Conservation (phyloP, 2,329 filamentous ascomycete genomes). For the Cladosporium cucumerinum region DNA sequence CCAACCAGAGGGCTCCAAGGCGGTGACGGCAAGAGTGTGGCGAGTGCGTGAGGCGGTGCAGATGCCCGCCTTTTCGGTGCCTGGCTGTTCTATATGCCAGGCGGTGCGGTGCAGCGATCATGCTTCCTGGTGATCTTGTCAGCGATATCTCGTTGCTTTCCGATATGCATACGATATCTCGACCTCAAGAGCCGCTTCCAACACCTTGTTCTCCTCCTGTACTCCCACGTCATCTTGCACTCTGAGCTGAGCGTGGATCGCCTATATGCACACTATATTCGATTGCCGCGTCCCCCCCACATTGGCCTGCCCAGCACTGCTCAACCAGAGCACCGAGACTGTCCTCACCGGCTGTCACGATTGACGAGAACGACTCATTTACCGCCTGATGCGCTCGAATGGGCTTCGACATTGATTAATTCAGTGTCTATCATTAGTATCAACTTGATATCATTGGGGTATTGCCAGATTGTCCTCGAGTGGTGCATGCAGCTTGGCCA, state of each 20-base stretch:
- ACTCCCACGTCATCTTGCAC: neutral
- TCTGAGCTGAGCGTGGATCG: neutral
- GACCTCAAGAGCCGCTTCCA: neutral
- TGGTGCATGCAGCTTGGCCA: neutral
- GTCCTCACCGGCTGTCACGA: neutral
- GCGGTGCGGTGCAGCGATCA: slow-evolving; percentile 6
- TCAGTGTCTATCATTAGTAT: neutral
- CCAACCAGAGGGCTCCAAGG: slow-evolving; percentile 1
- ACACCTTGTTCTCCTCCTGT: neutral
- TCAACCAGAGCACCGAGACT: neutral
- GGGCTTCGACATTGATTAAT: neutral
- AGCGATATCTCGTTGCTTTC: neutral
- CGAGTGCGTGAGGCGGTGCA: slow-evolving; percentile 11
- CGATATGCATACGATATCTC: neutral
- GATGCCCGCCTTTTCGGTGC: neutral
- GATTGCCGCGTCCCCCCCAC: neutral
- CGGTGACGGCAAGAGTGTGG: slow-evolving; percentile 1
- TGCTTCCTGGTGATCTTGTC: neutral
- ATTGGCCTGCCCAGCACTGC: neutral
- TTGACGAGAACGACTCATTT: slow-evolving; percentile 2
- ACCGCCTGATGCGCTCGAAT: neutral
- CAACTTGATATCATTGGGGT: neutral
- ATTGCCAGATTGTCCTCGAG: neutral
- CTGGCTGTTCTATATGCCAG: neutral
- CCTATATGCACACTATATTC: neutral